Conservation (phyloP, 2,329 filamentous ascomycete genomes). For the Aspergillus eucalypticola region DNA sequence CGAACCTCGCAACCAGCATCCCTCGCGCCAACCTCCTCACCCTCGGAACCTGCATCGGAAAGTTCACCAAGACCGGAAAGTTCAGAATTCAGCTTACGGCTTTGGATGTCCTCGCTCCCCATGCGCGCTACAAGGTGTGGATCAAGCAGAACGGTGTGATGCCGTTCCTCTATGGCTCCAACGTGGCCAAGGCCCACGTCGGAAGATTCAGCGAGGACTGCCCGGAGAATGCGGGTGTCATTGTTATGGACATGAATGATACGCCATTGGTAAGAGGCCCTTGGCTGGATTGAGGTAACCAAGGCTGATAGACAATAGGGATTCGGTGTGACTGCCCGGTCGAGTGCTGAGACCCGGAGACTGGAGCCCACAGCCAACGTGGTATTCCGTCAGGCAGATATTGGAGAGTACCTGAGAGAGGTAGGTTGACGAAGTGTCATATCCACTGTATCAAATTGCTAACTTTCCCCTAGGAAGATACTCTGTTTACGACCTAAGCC, state of each 20-base stretch:
- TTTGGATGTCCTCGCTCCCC: conserved; percentile 83
- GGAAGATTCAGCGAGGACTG: conserved; percentile 88
- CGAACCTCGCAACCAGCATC: conserved; percentile 86
- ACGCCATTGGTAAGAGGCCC: conserved; percentile 62
- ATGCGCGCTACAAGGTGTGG: conserved; percentile 96
- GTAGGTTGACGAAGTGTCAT: conserved; percentile 28
- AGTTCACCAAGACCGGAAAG: conserved; percentile 4
- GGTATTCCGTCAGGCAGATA: conserved; percentile 88
- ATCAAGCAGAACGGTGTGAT: conserved; percentile 95
- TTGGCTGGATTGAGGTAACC: neutral
- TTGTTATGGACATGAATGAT: conserved; percentile 90
- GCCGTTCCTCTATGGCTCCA: conserved; percentile 94
- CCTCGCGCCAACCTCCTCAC: conserved; percentile 73
- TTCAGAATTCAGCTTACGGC: conserved; percentile 75
- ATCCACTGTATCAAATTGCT: conserved; percentile 10
- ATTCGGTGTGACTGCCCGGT: conserved; percentile 88
- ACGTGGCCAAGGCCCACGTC: conserved; percentile 80
- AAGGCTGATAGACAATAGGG: conserved; percentile 53
- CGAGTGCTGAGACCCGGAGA: conserved; percentile 77
- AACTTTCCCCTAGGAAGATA: conserved; percentile 54
- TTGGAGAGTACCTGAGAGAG: conserved; percentile 91
- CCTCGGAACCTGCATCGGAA: conserved; percentile 54
- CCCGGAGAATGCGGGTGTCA: conserved; percentile 87
- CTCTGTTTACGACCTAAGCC: conserved; percentile 58
- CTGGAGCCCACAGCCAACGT: conserved; percentile 88